Percentiles rank a stretch among this genome's conserved stretches.
phyloP scores from a whole-genome alignment of 306 rosid genomes.

The Prinsepia uniflora region DNA sequence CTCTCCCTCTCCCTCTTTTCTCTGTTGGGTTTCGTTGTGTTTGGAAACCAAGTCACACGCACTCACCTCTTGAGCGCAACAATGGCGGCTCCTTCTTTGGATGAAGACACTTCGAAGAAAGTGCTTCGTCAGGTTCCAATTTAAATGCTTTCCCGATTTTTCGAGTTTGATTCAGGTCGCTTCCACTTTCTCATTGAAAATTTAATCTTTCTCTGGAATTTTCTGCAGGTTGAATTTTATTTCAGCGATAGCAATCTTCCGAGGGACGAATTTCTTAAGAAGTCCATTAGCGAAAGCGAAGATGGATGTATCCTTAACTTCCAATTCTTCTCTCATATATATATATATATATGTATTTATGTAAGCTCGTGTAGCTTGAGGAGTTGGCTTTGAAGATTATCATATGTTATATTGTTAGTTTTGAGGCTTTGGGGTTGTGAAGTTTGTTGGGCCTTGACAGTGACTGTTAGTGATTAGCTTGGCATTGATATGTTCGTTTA shows the following conservation, averaged over 20 bases:
- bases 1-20: not conserved
- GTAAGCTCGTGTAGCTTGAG: no score
- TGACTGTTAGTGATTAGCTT: constrained; percentile 54
- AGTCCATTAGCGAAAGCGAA: constrained; percentile 50
- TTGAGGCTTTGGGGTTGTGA: not conserved
- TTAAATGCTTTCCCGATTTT: not conserved
- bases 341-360: no score
- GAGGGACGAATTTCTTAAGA: constrained; percentile 57
- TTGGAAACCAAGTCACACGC: not conserved
- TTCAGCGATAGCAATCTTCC: constrained; percentile 95
- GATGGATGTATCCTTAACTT: constrained; percentile 78
- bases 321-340: no score
- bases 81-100: constrained; percentile 61
- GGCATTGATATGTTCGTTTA: constrained; percentile 74
- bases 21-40: not conserved
- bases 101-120: constrained; percentile 69
- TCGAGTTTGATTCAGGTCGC: not conserved
- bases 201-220: not conserved
- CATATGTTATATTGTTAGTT: not conserved
- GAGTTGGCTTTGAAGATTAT: no score
- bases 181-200: not conserved
- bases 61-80: not conserved
- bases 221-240: constrained; percentile 74
- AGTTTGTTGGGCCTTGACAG: constrained; percentile 47
- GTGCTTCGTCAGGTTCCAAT: constrained; percentile 66